Conservation (phyloP, 192 early-diverging fungal species). For the Podila horticola region DNA sequence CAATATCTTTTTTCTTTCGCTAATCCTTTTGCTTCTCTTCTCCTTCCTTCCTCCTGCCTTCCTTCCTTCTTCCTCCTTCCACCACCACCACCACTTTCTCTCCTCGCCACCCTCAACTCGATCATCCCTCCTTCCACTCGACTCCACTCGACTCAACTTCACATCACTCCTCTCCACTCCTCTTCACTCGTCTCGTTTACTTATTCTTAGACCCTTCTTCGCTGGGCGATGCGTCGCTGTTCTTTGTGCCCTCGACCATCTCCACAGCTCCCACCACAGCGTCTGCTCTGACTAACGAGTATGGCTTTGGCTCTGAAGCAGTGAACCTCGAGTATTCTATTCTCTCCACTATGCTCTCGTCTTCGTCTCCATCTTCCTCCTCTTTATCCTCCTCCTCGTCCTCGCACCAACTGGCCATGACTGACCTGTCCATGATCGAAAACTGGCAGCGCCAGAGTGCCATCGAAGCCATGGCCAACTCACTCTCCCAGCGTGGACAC, state of each 20-base stretch:
- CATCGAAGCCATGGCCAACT: conserved; percentile 50
- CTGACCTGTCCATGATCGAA: conserved; percentile 52
- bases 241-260: background rate
- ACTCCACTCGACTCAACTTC: too few relatives aligned
- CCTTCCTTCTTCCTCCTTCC: conserved; percentile 6
- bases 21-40: background rate
- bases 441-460: conserved; percentile 51
- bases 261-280: background rate
- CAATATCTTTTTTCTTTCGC: background rate
- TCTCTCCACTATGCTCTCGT: conserved; percentile 86
- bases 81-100: background rate
- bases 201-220: background rate
- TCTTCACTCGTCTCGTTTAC: background rate
- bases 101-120: background rate
- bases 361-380: conserved; percentile 23
- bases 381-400: conserved; percentile 24
- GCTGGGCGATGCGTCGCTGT: background rate
- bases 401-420: conserved; percentile 28
- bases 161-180: conserved; percentile 1
- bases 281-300: background rate
- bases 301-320: conserved; percentile 88
- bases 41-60: background rate
- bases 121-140: conserved; percentile 3
- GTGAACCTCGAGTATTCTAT: conserved; percentile 93
- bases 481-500: conserved; percentile 36